Evolutionary conservation across 805 yeast genomes (phyloP).

Genomic region (Wickerhamomyces subpelliculosus): DNA sequence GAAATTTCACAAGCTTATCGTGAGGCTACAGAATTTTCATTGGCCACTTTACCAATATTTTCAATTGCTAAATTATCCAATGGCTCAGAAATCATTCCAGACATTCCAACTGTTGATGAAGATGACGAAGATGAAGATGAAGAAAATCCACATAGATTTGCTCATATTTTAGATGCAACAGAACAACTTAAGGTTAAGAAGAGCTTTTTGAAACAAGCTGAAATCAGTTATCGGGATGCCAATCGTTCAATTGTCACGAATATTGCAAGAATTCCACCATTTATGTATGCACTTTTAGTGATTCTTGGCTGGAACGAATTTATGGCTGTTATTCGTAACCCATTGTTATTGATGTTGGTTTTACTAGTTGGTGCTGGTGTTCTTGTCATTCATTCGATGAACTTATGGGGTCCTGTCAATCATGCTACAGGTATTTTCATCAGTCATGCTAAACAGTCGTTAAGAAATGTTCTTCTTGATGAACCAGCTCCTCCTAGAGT

Average conservation of each 20-base stretch:
- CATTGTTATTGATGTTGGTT: slow-evolving; percentile 63
- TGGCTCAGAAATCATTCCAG: slow-evolving; percentile 56
- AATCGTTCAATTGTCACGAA: slow-evolving; percentile 78
- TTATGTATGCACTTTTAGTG: slow-evolving; percentile 64
- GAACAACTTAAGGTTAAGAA: slow-evolving; percentile 51
- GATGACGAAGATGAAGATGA: slow-evolving; percentile 34
- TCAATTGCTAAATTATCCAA: slow-evolving; percentile 42
- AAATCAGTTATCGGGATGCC: slow-evolving; percentile 77
- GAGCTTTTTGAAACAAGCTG: slow-evolving; percentile 68
- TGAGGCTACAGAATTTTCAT: slow-evolving; percentile 51
- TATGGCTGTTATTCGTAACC: slow-evolving; percentile 79
- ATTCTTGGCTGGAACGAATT: slow-evolving; percentile 95
- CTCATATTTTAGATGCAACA: slow-evolving; percentile 47
- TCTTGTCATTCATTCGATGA: slow-evolving; percentile 62
- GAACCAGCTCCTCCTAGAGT: slow-evolving; percentile 24
- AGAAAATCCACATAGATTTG: slow-evolving; percentile 38
- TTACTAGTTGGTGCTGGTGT: slow-evolving; percentile 52
- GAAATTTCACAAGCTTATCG: slow-evolving; percentile 66
- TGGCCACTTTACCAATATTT: slow-evolving; percentile 51
- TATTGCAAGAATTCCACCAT: slow-evolving; percentile 75
- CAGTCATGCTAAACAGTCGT: slow-evolving; percentile 46
- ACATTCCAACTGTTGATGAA: slow-evolving; percentile 34
- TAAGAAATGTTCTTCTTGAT: slow-evolving; percentile 53
- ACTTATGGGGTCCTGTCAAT: slow-evolving; percentile 72
- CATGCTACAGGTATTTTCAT: slow-evolving; percentile 52